Conservation (phyloP, 2,329 filamentous ascomycete genomes). For the Colletotrichum sp. region DNA sequence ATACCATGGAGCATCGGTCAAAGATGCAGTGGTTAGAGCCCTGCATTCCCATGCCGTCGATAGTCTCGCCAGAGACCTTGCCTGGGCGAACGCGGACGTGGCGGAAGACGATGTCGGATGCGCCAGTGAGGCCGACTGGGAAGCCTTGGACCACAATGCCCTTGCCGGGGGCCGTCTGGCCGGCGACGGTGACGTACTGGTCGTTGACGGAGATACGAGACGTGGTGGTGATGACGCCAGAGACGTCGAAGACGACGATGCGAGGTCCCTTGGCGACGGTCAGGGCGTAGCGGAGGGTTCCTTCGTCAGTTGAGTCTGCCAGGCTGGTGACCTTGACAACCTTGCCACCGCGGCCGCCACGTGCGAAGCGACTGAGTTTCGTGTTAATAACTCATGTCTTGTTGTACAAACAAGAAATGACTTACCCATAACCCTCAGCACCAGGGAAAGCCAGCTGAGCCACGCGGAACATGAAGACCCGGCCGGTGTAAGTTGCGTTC, state of each 20-base stretch:
- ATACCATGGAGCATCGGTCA: slow-evolving; percentile 35
- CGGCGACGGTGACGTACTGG: slow-evolving; percentile 50
- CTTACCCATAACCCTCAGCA: slow-evolving; percentile 39
- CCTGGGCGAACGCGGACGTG: slow-evolving; percentile 33
- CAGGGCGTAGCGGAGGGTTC: slow-evolving; percentile 39
- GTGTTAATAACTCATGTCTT: neutral
- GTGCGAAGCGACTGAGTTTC: slow-evolving; percentile 28
- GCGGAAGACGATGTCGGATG: slow-evolving; percentile 29
- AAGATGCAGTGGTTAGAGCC: slow-evolving; percentile 38
- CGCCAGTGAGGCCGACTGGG: slow-evolving; percentile 34
- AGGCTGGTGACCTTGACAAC: slow-evolving; percentile 42
- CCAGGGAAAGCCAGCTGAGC: slow-evolving; percentile 40
- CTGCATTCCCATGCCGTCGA: slow-evolving; percentile 39
- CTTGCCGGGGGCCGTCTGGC: slow-evolving; percentile 53
- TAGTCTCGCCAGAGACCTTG: slow-evolving; percentile 31
- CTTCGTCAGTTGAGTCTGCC: slow-evolving; percentile 31
- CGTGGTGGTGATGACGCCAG: slow-evolving; percentile 50
- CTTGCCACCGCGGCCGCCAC: slow-evolving; percentile 38
- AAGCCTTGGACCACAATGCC: slow-evolving; percentile 36
- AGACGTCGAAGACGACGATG: slow-evolving; percentile 51
- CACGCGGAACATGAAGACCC: slow-evolving; percentile 31
- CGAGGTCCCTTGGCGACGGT: slow-evolving; percentile 44
- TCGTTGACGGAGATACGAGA: slow-evolving; percentile 47
- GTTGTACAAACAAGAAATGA: rapidly evolving
- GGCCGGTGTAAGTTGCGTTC: slow-evolving; percentile 24